A percentile compares a stretch with the other conserved stretches of the same genome.
These are phyloP conservation scores for Zygosaccharomyces bailii DNA, from an alignment of 805 yeast species.

Conservation along the genomic window DNA sequence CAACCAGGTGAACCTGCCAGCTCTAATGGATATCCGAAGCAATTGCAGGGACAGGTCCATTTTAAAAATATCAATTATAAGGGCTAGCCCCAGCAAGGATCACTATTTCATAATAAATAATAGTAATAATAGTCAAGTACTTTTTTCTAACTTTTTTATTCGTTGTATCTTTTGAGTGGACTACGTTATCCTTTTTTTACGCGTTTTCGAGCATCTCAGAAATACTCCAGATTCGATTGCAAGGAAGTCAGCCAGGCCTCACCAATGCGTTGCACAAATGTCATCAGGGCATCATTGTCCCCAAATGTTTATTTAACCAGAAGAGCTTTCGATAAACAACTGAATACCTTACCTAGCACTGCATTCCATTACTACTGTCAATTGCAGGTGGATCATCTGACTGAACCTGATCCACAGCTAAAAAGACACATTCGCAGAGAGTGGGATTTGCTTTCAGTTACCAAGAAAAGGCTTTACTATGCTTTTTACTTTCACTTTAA, in stretches of 20 bases:
- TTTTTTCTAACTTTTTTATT: background rate
- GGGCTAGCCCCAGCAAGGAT: conserved; percentile 9
- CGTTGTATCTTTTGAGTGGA: background rate
- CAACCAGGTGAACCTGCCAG: conserved; percentile 16
- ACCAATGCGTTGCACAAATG: conserved; percentile 11
- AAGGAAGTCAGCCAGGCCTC: background rate
- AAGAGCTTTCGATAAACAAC: conserved; percentile 18
- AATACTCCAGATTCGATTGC: background rate
- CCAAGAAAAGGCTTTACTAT: conserved; percentile 24
- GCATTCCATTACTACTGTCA: conserved; percentile 27
- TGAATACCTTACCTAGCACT: conserved; percentile 20
- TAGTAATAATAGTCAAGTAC: conserved; percentile 1
- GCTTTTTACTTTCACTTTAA: conserved; percentile 24
- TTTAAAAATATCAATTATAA: conserved; percentile 29
- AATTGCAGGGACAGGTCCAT: conserved; percentile 20
- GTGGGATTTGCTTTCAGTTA: conserved; percentile 24
- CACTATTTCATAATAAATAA: background rate
- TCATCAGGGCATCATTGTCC: conserved; percentile 18
- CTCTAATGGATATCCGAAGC: conserved; percentile 12
- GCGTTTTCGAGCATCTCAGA: background rate
- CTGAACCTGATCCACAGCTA: conserved; percentile 19
- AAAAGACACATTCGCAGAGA: conserved; percentile 22
- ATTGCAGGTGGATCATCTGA: conserved; percentile 8
- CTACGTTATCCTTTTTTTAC: conserved; percentile 1
- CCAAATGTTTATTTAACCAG: conserved; percentile 13